phyloP scores from a whole-genome alignment of 495 filamentous ascomycete species.

The Aspergillus bertholletiae region DNA sequence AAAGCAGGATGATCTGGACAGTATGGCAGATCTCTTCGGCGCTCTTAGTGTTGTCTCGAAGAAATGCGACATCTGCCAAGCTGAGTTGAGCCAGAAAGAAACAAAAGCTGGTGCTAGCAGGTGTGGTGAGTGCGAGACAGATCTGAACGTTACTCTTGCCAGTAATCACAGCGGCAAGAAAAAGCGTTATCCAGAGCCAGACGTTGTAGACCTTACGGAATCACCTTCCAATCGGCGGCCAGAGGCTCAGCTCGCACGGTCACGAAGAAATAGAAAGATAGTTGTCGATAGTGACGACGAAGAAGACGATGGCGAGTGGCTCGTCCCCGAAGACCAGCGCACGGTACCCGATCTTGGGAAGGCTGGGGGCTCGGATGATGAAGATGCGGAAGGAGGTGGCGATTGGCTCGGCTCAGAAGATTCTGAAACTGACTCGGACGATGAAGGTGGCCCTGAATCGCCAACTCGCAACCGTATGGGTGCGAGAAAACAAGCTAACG shows the following conservation, averaged over 20 bases:
- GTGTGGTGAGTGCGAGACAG: conserved; percentile 69
- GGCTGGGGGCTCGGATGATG: conserved; percentile 78
- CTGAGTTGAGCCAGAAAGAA: conserved; percentile 59
- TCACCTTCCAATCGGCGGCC: conserved; percentile 17
- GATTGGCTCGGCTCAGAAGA: conserved; percentile 70
- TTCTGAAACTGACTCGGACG: conserved; percentile 51
- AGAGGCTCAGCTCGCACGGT: conserved; percentile 31
- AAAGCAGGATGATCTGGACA: conserved; percentile 67
- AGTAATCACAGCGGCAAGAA: conserved; percentile 32
- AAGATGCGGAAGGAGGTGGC: conserved; percentile 80
- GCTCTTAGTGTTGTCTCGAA: conserved; percentile 75
- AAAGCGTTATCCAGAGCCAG: conserved; percentile 36
- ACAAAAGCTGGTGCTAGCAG: conserved; percentile 55
- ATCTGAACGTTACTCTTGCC: conserved; percentile 50
- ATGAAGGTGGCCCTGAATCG: conserved; percentile 42
- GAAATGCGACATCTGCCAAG: conserved; percentile 86
- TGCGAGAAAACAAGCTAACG: conserved; percentile 2
- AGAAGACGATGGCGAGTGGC: conserved; percentile 71
- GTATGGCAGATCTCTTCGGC: conserved; percentile 79
- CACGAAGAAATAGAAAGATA: conserved; percentile 48
- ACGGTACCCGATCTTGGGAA: conserved; percentile 59
- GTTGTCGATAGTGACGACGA: conserved; percentile 66
- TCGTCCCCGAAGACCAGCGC: conserved; percentile 63
- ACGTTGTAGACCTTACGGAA: conserved; percentile 14
- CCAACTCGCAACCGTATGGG: conserved; percentile 18